Base-by-base conservation (phyloP, 1,139 yeast genomes). In the Candida labiduridarum region DNA sequence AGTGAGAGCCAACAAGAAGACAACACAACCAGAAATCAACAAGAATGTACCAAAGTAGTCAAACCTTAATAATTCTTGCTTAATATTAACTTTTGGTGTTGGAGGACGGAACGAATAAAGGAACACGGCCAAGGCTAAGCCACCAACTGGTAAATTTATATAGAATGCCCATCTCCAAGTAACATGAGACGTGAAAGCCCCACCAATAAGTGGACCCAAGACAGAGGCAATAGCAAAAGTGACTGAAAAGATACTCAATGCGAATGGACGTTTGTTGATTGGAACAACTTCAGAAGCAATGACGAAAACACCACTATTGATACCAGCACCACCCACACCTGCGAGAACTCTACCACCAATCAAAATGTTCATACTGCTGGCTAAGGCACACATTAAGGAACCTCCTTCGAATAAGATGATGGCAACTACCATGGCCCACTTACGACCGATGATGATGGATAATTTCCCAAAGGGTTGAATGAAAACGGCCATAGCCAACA, bases 111-210 rank as follows among this genome's bases (percentile, higher is more conserved):
- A 72, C 0, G 67, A 59, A 34, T 59, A 59, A 22, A 59, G 47
- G 46, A 72, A 66, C 29, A 67, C 58, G 1, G 52, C 61, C 36
- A 59, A 46, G 1, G 76, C 74, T 30, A 67, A 50, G 1, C 68
- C 76, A 11, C 77, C 77, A 55, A 72, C 62, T 12, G 77, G 77
- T 52, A 72, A 67, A 49, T 72, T 72, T 9, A 87, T 77, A 64
- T 84, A 87, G 65, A 87, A 87, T 55, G 89, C 82, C 92, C 92
- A 86, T 65, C 94, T 77, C 94, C 94, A 87, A n/a, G 54, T 54
- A 19, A 65, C 67, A 50, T 70, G 68, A 22, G 69, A 60, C 5
- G 79, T 73, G 51, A 82, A 78, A 0, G 78, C 82, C 29, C 83
- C 82, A 52, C 83, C 82, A 19, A 83, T 62, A 49, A 83, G 73